Evolutionary conservation across 2,329 filamentous ascomycete genomes (phyloP).

Genomic region (Neocatenulostroma microsporum): DNA sequence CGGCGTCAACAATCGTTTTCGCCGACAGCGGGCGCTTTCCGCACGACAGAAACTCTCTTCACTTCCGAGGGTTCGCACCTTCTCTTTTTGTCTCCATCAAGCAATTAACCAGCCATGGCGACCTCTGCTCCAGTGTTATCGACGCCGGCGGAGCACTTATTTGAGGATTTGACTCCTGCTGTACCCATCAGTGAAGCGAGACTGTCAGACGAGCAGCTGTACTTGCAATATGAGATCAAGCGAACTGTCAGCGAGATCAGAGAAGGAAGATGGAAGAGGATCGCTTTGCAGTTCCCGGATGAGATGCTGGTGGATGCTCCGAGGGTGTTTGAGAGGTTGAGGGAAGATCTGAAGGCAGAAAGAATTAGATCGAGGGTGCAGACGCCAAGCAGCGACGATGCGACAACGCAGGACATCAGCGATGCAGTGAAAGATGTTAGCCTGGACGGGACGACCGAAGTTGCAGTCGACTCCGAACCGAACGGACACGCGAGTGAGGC

Average conservation of each 20-base stretch:
- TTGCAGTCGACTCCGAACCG: too few species aligned
- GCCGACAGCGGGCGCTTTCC: not conserved
- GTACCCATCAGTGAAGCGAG: constrained; percentile 20
- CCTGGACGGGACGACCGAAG: too few species aligned
- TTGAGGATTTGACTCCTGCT: constrained; percentile 46
- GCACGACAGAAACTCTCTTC: not conserved
- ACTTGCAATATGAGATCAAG: constrained; percentile 73
- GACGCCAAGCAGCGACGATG: too few species aligned
- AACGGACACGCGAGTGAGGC: constrained; percentile 14
- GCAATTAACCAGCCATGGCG: too few species aligned
- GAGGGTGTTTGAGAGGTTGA: constrained; percentile 63
- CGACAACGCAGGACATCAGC: too few species aligned
- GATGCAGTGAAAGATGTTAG: too few species aligned
- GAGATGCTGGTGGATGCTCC: constrained; percentile 82
- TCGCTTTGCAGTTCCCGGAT: constrained; percentile 95
- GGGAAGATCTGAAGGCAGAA: constrained; percentile 47
- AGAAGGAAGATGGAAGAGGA: constrained; percentile 60
- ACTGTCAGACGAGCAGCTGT: constrained; percentile 61
- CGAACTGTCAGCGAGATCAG: constrained; percentile 70
- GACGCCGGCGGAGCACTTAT: constrained; percentile 54
- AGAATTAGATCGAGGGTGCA: too few species aligned
- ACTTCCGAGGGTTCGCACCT: not conserved
- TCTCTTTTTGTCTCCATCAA: not conserved
- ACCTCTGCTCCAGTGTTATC: constrained; percentile 46
- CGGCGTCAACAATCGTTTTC: constrained; percentile 2